Base-by-base conservation (phyloP, 441 rosid genomes). In the Erodium trifolium region DNA sequence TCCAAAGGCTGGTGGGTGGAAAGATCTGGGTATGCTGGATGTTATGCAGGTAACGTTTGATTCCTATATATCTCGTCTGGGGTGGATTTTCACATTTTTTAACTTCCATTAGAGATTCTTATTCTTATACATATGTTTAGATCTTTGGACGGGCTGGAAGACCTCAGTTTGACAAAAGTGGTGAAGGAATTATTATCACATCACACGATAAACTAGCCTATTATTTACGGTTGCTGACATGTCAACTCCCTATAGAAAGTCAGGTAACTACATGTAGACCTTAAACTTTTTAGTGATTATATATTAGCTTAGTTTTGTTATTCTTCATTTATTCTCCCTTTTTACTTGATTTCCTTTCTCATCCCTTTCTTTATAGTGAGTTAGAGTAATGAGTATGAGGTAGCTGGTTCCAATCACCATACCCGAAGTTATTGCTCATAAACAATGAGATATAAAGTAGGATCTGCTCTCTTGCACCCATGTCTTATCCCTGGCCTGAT, bases 1-100 rank as follows among this genome's bases (percentile, higher is more conserved):
- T 85, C 88, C 98, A 63, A 92, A 92, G 88, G 99, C 98, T 82
- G 99, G 99, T 81, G 99, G 99, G 17, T 94, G 99, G 99, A 84
- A 83, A 77, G 99, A 94, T 84, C 79, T 94, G 65, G 99, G 99
- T 73, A 94, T 92, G 99, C 94, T 94, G 71, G 99, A 94, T 81
- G 98, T 94, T 75, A 94, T 94, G 99, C 99, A 94, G 93, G 99
- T 87, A 76, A 75, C 68, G n/a, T 18, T 47, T 65, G 14, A 29
- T 18, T 67, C 59, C 55, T 31, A 64, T 74, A 53, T 18, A 19
- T 70, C 18, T 63, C 29, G 31, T 27, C 66, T 27, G 27, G 37
- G 39, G 66, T 63, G 1, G 6, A 3, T 27, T 63, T 63, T 29
- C 8, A 3, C 6, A 27, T 63, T 53, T 53, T 37, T 37, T 37